A percentile compares a stretch with the other conserved stretches of the same genome.
Conservation (phyloP, 257 asterid genomes). For the Solanum bulbocastanum region DNA sequence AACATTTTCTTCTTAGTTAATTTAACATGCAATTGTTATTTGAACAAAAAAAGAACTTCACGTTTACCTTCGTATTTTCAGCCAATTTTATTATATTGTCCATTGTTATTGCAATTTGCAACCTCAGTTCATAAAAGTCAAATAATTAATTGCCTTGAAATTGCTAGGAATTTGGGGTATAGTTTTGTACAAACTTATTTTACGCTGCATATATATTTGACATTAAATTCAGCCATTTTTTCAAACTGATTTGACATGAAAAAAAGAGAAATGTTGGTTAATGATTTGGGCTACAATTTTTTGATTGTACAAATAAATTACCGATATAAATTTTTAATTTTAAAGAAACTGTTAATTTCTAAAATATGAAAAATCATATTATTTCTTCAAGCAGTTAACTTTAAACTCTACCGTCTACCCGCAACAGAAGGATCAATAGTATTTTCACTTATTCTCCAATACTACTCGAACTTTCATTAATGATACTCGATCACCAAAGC, state of each 20-base stretch:
- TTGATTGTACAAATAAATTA: background rate
- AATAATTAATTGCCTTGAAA: background rate
- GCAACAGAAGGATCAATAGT: rapidly evolving
- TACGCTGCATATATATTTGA: background rate
- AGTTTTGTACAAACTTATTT: background rate
- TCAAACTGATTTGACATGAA: background rate
- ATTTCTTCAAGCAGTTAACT: background rate
- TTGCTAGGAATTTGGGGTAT: background rate
- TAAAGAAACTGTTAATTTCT: background rate
- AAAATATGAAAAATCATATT: background rate
- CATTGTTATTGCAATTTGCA: background rate
- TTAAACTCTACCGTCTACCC: too few species aligned
- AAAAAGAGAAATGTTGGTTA: background rate
- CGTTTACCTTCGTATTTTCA: background rate
- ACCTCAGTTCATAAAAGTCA: background rate
- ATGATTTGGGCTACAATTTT: background rate
- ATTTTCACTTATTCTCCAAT: background rate
- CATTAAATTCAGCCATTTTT: background rate
- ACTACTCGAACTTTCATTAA: background rate
- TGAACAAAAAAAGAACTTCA: background rate
- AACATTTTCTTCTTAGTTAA: background rate
- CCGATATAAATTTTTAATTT: background rate
- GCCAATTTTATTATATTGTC: background rate
- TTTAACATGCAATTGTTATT: background rate
- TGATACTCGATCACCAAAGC: background rate